Evolutionary conservation across 305 asterid species (phyloP).

Genomic region (Ajuga reptans): DNA sequence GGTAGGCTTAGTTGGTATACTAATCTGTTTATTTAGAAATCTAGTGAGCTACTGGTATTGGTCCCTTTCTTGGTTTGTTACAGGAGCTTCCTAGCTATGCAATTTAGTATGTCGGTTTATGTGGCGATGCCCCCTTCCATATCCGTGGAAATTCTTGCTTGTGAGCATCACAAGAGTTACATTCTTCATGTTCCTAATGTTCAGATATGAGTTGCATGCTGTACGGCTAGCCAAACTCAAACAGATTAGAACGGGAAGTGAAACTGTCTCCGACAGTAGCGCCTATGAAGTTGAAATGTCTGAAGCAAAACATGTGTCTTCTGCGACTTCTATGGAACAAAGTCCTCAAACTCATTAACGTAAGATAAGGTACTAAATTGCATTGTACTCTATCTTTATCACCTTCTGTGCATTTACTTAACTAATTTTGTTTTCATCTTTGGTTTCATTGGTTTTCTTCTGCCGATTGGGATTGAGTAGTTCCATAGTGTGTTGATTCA

Average conservation of each 20-base stretch:
- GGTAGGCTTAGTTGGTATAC: no score
- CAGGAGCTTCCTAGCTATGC: not conserved
- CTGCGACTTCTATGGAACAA: conserved; percentile 30
- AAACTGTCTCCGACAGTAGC: conserved; percentile 30
- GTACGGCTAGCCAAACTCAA: conserved; percentile 54
- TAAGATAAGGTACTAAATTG: conserved; percentile 30
- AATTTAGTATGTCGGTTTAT: not conserved
- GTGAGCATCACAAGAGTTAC: not conserved
- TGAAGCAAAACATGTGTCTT: conserved; percentile 43
- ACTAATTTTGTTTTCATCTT: not conserved
- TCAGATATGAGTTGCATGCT: conserved; percentile 71
- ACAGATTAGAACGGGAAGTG: conserved; percentile 40
- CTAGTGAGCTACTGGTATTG: not conserved
- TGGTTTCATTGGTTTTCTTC: not conserved
- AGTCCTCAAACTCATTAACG: conserved; percentile 21
- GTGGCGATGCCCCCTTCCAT: not conserved
- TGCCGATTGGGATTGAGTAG: not conserved
- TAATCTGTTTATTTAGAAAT: not conserved
- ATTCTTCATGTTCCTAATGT: conserved; percentile 25
- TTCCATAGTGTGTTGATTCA: not conserved
- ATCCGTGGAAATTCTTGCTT: not conserved
- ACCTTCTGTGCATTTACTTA: not conserved
- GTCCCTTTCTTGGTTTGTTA: not conserved
- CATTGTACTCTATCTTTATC: conserved; percentile 15
- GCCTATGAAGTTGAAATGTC: conserved; percentile 82